phyloP scores from a whole-genome alignment of 108 stramenopile genomes.

The Conticribra guillardii region DNA sequence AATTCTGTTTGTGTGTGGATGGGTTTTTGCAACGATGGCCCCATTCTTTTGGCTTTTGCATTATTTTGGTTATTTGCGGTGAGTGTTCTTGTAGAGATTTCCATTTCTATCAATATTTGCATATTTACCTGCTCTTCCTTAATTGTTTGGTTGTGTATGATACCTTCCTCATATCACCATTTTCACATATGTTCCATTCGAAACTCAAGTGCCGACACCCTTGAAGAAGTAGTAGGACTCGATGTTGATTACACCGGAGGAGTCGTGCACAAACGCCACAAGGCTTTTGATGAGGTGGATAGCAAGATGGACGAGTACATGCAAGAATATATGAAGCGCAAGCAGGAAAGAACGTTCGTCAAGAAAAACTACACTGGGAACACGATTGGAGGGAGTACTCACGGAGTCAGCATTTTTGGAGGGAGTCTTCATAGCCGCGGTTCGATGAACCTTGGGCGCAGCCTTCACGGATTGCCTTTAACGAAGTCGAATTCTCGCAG shows the following conservation, averaged over 20 bases:
- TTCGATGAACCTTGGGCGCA: no score
- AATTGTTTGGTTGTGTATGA: not conserved
- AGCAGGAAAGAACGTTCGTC: slow-evolving; percentile 13
- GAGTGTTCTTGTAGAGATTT: slow-evolving; percentile 24
- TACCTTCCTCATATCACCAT: not conserved
- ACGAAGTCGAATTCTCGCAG: no score
- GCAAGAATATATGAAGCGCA: slow-evolving; percentile 26
- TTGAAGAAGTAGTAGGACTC: slow-evolving; percentile 79
- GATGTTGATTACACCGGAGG: slow-evolving; percentile 70
- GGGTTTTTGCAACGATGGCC: slow-evolving; percentile 67
- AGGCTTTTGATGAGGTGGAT: slow-evolving; percentile 11
- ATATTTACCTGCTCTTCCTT: no score
- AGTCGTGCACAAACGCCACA: slow-evolving; percentile 11
- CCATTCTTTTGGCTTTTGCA: slow-evolving; percentile 74
- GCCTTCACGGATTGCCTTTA: no score
- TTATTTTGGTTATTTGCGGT: slow-evolving; percentile 78
- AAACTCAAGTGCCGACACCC: slow-evolving; percentile 57
- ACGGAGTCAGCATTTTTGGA: no score
- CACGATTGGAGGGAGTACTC: no score
- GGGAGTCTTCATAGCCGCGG: no score
- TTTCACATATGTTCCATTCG: not conserved
- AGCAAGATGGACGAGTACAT: slow-evolving; percentile 37
- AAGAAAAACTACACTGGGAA: slow-evolving; percentile 8
- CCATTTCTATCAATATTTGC: no score
- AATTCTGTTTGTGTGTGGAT: slow-evolving; percentile 70